A percentile compares a stretch with the other conserved stretches of the same genome.
Conservation (phyloP, 2,329 filamentous ascomycete genomes). For the Cyanodermella asteris region DNA sequence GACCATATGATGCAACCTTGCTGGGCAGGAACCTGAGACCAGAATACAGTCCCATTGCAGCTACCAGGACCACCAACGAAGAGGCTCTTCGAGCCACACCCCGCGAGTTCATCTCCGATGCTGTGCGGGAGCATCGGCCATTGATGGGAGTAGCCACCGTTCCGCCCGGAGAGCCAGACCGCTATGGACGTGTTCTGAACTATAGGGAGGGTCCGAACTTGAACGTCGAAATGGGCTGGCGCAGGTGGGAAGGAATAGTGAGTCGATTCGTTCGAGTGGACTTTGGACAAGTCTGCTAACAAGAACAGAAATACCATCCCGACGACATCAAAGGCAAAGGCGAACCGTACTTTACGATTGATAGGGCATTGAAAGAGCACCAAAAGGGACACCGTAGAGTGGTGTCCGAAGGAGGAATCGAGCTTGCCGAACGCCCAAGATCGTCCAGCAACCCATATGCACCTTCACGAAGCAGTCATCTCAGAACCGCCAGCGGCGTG, state of each 20-base stretch:
- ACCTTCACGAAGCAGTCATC: too few species aligned
- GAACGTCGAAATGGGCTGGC: conserved; percentile 45
- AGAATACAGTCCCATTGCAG: conserved; percentile 49
- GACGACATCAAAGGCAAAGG: conserved; percentile 68
- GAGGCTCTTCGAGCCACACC: conserved; percentile 69
- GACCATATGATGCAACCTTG: conserved; percentile 70
- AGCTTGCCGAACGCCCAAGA: too few species aligned
- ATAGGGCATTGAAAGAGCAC: conserved; percentile 42
- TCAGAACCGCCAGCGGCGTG: too few species aligned
- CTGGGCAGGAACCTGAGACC: conserved; percentile 47
- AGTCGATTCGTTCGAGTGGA: too few species aligned
- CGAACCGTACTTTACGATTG: conserved; percentile 51
- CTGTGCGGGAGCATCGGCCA: conserved; percentile 50
- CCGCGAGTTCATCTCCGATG: conserved; percentile 51
- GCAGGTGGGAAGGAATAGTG: too few species aligned
- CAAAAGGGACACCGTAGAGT: conserved; percentile 13
- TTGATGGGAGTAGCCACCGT: conserved; percentile 59
- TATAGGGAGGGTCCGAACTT: conserved; percentile 78
- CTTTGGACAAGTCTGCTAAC: too few species aligned
- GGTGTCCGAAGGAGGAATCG: conserved; percentile 5
- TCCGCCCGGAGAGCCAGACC: conserved; percentile 50
- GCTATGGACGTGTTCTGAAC: conserved; percentile 45
- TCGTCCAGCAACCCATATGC: too few species aligned
- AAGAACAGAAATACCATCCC: conserved; percentile 35
- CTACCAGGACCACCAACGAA: conserved; percentile 47